A percentile compares a stretch with the other conserved stretches of the same genome.
Conservation (phyloP, 2,329 filamentous ascomycete genomes). For the Xylaria multiplex region DNA sequence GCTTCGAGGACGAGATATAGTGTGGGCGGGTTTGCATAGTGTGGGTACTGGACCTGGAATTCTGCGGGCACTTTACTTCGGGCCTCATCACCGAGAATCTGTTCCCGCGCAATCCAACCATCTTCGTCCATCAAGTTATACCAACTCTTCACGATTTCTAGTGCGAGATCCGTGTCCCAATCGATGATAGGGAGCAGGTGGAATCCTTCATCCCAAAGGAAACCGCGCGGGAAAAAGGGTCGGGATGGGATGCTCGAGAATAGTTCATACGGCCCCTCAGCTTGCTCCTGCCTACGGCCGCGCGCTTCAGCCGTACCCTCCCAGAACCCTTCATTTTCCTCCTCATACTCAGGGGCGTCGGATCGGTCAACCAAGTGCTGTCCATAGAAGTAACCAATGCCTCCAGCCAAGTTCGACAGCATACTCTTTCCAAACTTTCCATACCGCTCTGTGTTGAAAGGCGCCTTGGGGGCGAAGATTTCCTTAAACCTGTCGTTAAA, state of each 20-base stretch:
- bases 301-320: conserved; percentile 86
- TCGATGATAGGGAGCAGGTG: conserved; percentile 91
- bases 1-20: conserved; percentile 88
- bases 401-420: conserved; percentile 93
- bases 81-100: conserved; percentile 91
- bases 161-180: conserved; percentile 89
- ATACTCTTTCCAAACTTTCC: conserved; percentile 84
- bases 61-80: conserved; percentile 93
- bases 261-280: conserved; percentile 86
- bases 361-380: conserved; percentile 89
- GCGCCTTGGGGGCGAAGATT: conserved; percentile 77
- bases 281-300: conserved; percentile 70
- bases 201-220: conserved; percentile 98
- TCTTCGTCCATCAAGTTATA: conserved; percentile 96
- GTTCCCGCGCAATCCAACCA: conserved; percentile 96
- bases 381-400: conserved; percentile 95
- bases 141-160: conserved; percentile 94
- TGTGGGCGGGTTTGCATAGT: conserved; percentile 97
- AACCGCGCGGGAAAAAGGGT: conserved; percentile 95
- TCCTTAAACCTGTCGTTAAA: conserved; percentile 81
- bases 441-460: conserved; percentile 79
- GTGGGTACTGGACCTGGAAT: conserved; percentile 95
- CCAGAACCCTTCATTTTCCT: conserved; percentile 96
- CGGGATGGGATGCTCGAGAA: conserved; percentile 92
- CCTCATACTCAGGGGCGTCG: conserved; percentile 91